Evolutionary conservation across 352 stramenopile species (phyloP).

Genomic region (Peronospora belbahrii): DNA sequence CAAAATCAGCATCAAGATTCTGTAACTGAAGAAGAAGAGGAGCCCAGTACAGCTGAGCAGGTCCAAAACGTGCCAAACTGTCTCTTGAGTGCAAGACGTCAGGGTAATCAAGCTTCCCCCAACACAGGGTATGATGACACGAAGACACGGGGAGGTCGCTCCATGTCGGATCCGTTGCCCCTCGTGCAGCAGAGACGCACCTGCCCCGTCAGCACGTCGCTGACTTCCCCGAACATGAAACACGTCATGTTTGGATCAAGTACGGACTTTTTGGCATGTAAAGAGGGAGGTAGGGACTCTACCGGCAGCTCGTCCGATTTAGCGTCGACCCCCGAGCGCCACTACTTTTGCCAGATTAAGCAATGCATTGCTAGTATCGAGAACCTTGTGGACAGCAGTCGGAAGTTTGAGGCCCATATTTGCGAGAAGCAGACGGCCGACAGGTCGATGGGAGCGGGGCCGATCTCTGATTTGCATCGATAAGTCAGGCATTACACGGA

Average conservation of each 20-base stretch:
- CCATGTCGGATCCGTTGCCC: slow-evolving; percentile 10
- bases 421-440: slow-evolving; percentile 15
- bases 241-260: slow-evolving; percentile 13
- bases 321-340: slow-evolving; percentile 18
- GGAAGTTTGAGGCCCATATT: slow-evolving; percentile 17
- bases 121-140: slow-evolving; percentile 9
- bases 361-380: slow-evolving; percentile 25
- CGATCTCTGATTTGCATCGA: slow-evolving; percentile 4
- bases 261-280: slow-evolving; percentile 6
- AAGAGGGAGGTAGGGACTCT: slow-evolving; percentile 18
- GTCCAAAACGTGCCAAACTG: not conserved
- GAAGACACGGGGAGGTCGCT: not conserved
- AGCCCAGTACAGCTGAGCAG: not conserved
- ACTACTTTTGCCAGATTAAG: slow-evolving; percentile 26
- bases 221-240: slow-evolving; percentile 17
- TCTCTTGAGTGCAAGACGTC: not conserved
- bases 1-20: slow-evolving; percentile 10
- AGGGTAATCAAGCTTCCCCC: slow-evolving; percentile 8
- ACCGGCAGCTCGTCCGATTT: slow-evolving; percentile 18
- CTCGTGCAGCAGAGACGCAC: slow-evolving; percentile 6
- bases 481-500: slow-evolving; percentile 1
- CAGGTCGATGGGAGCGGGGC: not conserved
- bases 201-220: slow-evolving; percentile 12
- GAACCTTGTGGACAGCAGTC: slow-evolving; percentile 23
- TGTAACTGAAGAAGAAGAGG: slow-evolving; percentile 17